These are phyloP conservation scores for Cunninghamia lanceolata DNA, from an alignment of 75 land plant species.

Conservation along the genomic window DNA sequence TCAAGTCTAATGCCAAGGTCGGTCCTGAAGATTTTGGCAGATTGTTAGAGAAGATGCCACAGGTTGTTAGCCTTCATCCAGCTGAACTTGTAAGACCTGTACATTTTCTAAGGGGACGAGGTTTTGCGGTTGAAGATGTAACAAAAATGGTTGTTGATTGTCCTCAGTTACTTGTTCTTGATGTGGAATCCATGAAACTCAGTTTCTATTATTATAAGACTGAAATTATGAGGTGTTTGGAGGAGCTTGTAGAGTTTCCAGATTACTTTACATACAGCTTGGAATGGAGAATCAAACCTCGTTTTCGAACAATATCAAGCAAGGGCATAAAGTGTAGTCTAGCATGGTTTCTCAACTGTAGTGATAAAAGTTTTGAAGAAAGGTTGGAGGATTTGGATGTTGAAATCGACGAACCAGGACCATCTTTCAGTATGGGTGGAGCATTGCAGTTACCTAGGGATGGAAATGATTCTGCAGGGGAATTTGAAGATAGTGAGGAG, in stretches of 20 bases:
- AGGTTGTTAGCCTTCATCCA: conserved; percentile 54
- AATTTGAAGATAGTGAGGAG: conserved; percentile 57
- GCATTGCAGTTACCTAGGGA: conserved; percentile 45
- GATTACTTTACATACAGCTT: conserved; percentile 74
- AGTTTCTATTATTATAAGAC: conserved; percentile 60
- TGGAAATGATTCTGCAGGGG: conserved; percentile 38
- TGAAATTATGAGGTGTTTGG: conserved; percentile 54
- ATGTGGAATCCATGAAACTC: conserved; percentile 52
- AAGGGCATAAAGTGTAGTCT: conserved; percentile 53
- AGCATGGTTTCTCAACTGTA: conserved; percentile 71
- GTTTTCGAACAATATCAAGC: conserved; percentile 41
- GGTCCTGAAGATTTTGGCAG: conserved; percentile 55
- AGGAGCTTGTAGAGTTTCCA: conserved; percentile 73
- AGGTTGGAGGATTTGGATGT: conserved; percentile 39
- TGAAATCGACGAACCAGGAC: conserved; percentile 40
- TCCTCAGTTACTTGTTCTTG: conserved; percentile 52
- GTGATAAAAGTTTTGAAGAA: conserved; percentile 65
- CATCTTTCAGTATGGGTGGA: conserved; percentile 66
- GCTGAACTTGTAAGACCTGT: conserved; percentile 44
- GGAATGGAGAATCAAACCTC: conserved; percentile 66
- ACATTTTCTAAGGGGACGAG: conserved; percentile 48
- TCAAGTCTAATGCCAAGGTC: conserved; percentile 49
- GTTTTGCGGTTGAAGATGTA: conserved; percentile 48
- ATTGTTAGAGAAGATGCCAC: conserved; percentile 72
- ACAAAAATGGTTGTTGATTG: conserved; percentile 63